A percentile compares a stretch with the other conserved stretches of the same genome.
Conservation (phyloP, 257 asterid genomes). For the Anisodus acutangulus region DNA sequence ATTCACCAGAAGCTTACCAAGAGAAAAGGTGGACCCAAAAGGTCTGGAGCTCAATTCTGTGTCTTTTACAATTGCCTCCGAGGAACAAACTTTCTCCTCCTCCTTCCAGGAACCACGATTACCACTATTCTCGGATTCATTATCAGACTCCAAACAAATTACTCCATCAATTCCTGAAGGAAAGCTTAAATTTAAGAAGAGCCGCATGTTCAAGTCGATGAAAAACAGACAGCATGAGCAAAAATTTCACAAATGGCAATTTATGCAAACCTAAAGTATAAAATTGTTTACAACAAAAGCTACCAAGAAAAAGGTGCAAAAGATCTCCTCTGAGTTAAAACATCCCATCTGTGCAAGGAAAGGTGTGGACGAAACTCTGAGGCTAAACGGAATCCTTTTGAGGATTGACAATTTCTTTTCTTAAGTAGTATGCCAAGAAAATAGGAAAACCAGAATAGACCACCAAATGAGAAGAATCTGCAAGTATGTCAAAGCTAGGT, state of each 20-base stretch:
- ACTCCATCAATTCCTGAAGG: constrained; percentile 49
- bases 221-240: not conserved
- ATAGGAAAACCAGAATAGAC: not conserved
- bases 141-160: constrained; percentile 72
- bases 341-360: constrained; percentile 5
- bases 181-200: constrained; percentile 24
- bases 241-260: not conserved
- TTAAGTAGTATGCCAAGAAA: not conserved
- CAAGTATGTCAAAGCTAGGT: not conserved
- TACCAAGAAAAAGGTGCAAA: not conserved
- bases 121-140: constrained; percentile 55
- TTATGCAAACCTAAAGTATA: not conserved
- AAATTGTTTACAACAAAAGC: not conserved
- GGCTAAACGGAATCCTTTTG: not conserved
- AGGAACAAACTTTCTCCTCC: constrained; percentile 40
- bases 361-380: constrained; percentile 2
- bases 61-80: constrained; percentile 42
- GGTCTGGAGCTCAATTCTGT: constrained; percentile 44
- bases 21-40: constrained; percentile 46
- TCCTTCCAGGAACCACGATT: constrained; percentile 39
- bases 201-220: constrained; percentile 17
- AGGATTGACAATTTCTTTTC: constrained; percentile 8
- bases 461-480: not conserved
- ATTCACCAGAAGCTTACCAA: constrained; percentile 41
- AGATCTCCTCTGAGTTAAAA: not conserved